Percentiles rank a stretch among this genome's conserved stretches.
Evolutionary conservation across 2,329 filamentous ascomycete genomes (phyloP).

Genomic region (Trichoderma sp.): DNA sequence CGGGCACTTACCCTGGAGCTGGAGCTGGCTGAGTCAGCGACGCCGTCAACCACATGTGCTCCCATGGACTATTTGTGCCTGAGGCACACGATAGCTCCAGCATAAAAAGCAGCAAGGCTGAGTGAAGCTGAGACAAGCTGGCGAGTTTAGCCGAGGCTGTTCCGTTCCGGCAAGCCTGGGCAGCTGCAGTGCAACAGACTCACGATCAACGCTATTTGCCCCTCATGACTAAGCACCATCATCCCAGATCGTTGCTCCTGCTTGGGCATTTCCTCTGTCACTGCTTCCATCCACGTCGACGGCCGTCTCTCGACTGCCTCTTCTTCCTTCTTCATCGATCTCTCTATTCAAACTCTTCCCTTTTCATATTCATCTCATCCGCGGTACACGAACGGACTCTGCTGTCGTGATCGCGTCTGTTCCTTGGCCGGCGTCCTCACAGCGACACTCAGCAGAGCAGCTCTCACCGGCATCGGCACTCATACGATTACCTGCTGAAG

Average conservation of each 20-base stretch:
- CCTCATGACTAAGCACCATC: conserved; percentile 26
- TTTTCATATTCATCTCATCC: not conserved
- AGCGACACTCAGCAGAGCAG: not conserved
- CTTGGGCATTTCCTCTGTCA: conserved; percentile 11
- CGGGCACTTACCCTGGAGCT: conserved; percentile 25
- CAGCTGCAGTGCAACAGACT: not conserved
- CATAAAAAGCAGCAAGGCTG: not conserved
- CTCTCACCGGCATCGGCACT: conserved; percentile 11
- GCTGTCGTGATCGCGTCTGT: too few species aligned
- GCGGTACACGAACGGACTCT: too few species aligned
- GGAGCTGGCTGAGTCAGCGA: conserved; percentile 1
- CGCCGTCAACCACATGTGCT: not conserved
- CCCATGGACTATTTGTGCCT: conserved; percentile 34
- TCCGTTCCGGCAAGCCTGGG: not conserved
- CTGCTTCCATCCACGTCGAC: not conserved
- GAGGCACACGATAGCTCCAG: conserved; percentile 28
- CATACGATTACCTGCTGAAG: too few species aligned
- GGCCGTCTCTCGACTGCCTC: not conserved
- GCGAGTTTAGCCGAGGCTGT: conserved; percentile 8
- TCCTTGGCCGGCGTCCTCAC: not conserved
- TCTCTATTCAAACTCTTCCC: not conserved
- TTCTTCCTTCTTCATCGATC: not conserved
- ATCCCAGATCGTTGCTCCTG: conserved; percentile 4
- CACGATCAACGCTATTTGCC: conserved; percentile 2
- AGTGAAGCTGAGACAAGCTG: conserved; percentile 13